Evolutionary conservation across 108 stramenopile species (phyloP), one percentile per base, ranked within the genome.

Genomic region (Cyclotella cryptica): DNA sequence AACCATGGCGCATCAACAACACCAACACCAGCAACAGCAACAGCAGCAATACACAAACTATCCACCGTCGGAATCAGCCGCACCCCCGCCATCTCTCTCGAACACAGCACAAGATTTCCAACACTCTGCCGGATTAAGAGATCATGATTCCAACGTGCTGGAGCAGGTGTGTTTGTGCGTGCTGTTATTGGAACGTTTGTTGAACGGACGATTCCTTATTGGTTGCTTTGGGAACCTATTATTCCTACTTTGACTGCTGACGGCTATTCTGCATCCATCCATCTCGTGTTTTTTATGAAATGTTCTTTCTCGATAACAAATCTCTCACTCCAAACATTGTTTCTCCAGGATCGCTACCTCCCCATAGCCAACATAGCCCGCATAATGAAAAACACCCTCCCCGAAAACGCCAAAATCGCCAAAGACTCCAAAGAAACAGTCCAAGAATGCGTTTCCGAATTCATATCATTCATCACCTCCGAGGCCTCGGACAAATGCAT

Each of bases 371-470:
- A 98, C 88, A 99, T 99, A 76, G 94, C 95, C 26, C 89, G 98
- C 3, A 99, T 99, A 71, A 99, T 99, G 98, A 99, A 99, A 86
- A 96, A 94, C 71, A 88, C 88, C 27, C 89, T 99, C 26, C 99
- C 99, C 17, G 96, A 96, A 76, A 96, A 96, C 80, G 98, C 98
- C 70, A 99, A 99, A 84, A 98, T 99, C 65, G 97, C 97, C 72
- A 99, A 99, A 80, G 99, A 99, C 67, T 98, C 98, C 76, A 99
- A 99, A 81, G 98, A 99, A 67, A 96, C 96, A 9, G 97, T 99
- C 19, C 98, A 99, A 83, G 99, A 99, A 86, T 98, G 98, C 63
- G 98, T 98, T 18, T 97, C 96, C 19, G 99, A 99, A 85, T 99
- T 99, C 79, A 98, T 99, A 70, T 96, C 94, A 83, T 99, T 99